Conservation (phyloP, 345 rosid species). For the Kernera saxatilis region DNA sequence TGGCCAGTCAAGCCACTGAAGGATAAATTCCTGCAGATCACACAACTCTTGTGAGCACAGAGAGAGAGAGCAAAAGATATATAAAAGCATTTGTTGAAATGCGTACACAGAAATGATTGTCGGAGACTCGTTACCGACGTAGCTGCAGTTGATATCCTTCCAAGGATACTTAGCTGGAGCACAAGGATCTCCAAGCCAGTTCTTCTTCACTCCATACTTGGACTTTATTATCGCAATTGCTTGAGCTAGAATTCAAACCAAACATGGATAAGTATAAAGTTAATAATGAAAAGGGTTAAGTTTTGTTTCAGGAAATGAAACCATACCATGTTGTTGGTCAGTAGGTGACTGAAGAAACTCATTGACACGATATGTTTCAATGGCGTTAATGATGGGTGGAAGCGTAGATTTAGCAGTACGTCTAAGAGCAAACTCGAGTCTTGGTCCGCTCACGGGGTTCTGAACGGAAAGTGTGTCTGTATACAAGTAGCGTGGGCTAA, state of each 20-base stretch:
- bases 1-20: conserved; percentile 30
- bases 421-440: not conserved
- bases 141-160: conserved; percentile 37
- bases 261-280: not conserved
- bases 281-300: not conserved
- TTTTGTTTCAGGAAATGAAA: not conserved
- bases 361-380: conserved; percentile 25
- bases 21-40: conserved; percentile 24
- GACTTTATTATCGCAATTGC: conserved; percentile 31
- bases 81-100: not conserved
- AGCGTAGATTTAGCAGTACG: conserved; percentile 14
- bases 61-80: not conserved
- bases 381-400: conserved; percentile 33
- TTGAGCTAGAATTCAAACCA: conserved; percentile 25
- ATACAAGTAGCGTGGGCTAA: conserved; percentile 20
- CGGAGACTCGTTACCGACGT: conserved; percentile 2
- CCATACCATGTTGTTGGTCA: conserved; percentile 25
- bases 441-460: not conserved
- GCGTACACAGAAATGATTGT: conserved; percentile 33
- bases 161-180: conserved; percentile 30
- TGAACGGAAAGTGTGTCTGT: conserved; percentile 13
- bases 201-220: conserved; percentile 29
- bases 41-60: not conserved
- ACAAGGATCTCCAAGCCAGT: conserved; percentile 59
- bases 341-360: conserved; percentile 19